phyloP scores from a whole-genome alignment of 345 rosid genomes.

The Eucalyptus erythrocorys region DNA sequence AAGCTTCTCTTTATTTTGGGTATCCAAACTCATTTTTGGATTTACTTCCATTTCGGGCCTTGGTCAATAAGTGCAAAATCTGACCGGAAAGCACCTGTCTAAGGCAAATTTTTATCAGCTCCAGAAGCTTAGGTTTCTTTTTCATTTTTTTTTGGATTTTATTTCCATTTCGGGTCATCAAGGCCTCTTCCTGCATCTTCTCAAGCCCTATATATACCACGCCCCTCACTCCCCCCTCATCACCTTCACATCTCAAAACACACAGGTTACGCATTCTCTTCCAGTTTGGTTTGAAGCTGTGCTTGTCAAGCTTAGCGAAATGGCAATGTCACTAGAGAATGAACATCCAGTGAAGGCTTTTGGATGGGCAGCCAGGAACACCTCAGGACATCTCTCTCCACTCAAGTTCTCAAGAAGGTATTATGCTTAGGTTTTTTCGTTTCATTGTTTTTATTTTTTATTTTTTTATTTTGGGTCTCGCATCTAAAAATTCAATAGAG shows the following conservation, averaged over 20 bases:
- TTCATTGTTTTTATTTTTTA: neutral
- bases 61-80: neutral
- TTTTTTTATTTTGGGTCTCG: neutral
- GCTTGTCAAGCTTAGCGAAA: neutral
- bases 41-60: neutral
- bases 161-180: neutral
- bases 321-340: neutral
- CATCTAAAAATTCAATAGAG: neutral
- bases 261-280: neutral
- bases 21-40: neutral
- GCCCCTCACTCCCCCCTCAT: neutral
- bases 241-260: neutral
- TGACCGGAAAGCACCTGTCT: neutral
- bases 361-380: slow-evolving; percentile 10
- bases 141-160: neutral
- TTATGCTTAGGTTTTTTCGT: neutral
- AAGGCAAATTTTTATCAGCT: neutral
- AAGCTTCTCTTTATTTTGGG: neutral
- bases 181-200: neutral
- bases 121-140: neutral
- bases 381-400: slow-evolving; percentile 2
- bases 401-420: slow-evolving; percentile 8
- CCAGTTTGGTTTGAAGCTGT: neutral
- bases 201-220: neutral
- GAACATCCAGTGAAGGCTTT: slow-evolving; percentile 4